Percentiles rank a stretch among this genome's conserved stretches.
Evolutionary conservation across 352 stramenopile genomes (phyloP).

Genomic region (Phytophthora palmivora): DNA sequence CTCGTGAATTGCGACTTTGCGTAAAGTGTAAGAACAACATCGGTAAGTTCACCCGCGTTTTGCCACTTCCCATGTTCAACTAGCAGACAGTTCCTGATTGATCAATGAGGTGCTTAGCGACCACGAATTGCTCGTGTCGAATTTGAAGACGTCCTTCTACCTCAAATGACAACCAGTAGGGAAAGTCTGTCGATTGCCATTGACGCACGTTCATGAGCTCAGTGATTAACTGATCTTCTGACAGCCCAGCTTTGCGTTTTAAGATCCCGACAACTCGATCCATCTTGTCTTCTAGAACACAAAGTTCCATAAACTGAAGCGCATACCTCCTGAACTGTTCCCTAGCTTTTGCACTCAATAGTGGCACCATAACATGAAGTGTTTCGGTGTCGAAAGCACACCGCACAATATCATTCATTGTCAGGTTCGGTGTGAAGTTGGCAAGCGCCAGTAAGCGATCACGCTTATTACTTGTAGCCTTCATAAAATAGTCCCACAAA

Average conservation of each 20-base stretch:
- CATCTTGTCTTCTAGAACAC: conserved; percentile 82
- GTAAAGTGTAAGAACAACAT: conserved; percentile 87
- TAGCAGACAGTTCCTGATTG: conserved; percentile 74
- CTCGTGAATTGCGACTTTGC: conserved; percentile 11
- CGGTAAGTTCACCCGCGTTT: conserved; percentile 89
- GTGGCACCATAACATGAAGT: conserved; percentile 38
- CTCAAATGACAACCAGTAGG: conserved; percentile 90
- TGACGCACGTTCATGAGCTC: conserved; percentile 56
- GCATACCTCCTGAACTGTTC: conserved; percentile 25
- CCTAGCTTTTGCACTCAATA: conserved; percentile 25
- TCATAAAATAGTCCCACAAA: conserved; percentile 8
- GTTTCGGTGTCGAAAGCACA: conserved; percentile 47
- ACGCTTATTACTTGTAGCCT: conserved; percentile 10
- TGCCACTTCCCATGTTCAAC: conserved; percentile 90
- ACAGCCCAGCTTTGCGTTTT: conserved; percentile 2
- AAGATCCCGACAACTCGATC: conserved; percentile 40
- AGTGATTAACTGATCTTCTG: conserved; percentile 45
- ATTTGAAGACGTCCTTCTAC: conserved; percentile 85
- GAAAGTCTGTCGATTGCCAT: conserved; percentile 64
- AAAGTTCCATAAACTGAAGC: conserved; percentile 62
- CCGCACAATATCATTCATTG: conserved; percentile 42
- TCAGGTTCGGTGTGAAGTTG: conserved; percentile 43
- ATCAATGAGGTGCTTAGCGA: conserved; percentile 78
- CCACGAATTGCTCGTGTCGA: conserved; percentile 78
- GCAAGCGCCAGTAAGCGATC: conserved; percentile 28